These are phyloP conservation scores for Russula ochroleuca DNA, from an alignment of 768 basidiomycete genomes.

Conservation along the genomic window DNA sequence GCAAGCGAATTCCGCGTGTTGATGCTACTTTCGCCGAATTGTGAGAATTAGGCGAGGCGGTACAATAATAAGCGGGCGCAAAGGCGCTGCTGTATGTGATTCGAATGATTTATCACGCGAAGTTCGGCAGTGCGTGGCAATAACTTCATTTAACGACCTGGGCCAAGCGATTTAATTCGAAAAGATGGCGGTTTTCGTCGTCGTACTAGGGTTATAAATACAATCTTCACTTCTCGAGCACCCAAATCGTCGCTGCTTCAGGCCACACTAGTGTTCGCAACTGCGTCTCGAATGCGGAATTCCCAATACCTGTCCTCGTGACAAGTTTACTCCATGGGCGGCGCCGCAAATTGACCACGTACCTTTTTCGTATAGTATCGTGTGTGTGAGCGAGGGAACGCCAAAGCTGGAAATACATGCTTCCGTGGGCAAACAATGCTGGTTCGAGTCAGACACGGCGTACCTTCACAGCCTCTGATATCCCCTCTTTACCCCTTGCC, in stretches of 20 bases:
- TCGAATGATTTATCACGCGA: conserved; percentile 3
- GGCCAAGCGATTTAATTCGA: conserved; percentile 1
- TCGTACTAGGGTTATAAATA: conserved; percentile 4
- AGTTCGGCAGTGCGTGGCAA: background rate
- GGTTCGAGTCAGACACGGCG: background rate
- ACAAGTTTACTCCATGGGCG: conserved; percentile 23
- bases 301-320: conserved; percentile 63
- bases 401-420: conserved; percentile 52
- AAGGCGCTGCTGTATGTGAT: conserved; percentile 9
- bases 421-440: background rate
- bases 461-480: conserved; percentile 39
- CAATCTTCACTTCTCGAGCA: conserved; percentile 2
- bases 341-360: conserved; percentile 28
- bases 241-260: conserved; percentile 1
- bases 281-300: conserved; percentile 58
- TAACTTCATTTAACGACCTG: background rate
- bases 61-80: conserved; percentile 2
- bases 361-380: conserved; percentile 78
- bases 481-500: conserved; percentile 46
- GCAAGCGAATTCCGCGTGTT: conserved; percentile 8
- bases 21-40: conserved; percentile 3
- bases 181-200: background rate
- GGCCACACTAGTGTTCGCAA: conserved; percentile 5
- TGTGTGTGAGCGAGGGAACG: conserved; percentile 60
- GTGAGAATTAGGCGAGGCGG: conserved; percentile 20